Conservation (phyloP, 148 eudicot genomes). For the Gaultheria prostrata region DNA sequence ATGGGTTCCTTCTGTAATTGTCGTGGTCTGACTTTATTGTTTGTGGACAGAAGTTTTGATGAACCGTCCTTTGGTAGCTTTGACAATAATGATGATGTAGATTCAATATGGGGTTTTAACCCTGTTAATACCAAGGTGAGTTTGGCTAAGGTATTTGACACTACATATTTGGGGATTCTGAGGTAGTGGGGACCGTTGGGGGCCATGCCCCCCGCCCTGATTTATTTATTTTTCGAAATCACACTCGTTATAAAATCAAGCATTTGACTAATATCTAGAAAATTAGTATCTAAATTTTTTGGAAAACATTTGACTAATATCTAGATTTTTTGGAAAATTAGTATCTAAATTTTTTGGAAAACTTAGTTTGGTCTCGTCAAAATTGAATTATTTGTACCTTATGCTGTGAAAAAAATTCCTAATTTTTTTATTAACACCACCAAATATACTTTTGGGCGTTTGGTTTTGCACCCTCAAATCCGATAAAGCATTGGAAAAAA, state of each 20-base stretch:
- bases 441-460: neutral
- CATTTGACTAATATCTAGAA: neutral
- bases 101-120: slow-evolving; percentile 92
- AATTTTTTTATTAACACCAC: neutral
- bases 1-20: neutral
- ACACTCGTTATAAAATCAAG: neutral
- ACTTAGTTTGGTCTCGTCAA: neutral
- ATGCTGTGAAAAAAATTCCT: neutral
- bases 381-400: neutral
- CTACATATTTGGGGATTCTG: neutral
- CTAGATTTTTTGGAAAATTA: neutral
- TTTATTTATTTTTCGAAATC: neutral
- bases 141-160: neutral
- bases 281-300: neutral
- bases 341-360: neutral
- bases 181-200: neutral
- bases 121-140: slow-evolving; percentile 54
- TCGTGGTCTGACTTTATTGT: slow-evolving; percentile 11
- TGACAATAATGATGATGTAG: slow-evolving; percentile 80
- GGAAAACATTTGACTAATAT: neutral
- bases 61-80: slow-evolving; percentile 84
- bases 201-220: neutral
- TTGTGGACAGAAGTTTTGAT: slow-evolving; percentile 62
- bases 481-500: neutral
- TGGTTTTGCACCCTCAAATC: neutral